Conservation (phyloP, 2,329 filamentous ascomycete species). For the Didymellaceae sp. region DNA sequence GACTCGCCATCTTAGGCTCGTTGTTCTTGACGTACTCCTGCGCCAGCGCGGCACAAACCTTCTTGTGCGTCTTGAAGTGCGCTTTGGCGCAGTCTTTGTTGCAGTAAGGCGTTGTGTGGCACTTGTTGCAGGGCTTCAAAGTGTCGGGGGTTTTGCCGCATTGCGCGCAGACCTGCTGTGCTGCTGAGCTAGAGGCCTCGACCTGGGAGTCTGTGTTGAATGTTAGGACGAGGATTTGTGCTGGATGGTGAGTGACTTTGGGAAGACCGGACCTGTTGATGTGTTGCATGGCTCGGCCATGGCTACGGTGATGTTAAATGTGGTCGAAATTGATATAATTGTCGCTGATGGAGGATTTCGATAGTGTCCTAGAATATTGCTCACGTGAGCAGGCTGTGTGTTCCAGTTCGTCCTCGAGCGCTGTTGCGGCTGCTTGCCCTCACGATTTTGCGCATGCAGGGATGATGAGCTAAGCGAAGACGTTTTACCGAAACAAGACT, state of each 20-base stretch:
- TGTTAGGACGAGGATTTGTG: background rate
- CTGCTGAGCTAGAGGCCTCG: conserved; percentile 7
- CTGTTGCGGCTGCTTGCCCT: conserved; percentile 1
- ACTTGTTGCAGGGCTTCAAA: conserved; percentile 49
- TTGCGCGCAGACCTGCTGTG: conserved; percentile 31
- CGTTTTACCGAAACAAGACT: background rate
- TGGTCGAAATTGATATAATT: background rate
- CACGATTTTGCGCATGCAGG: conserved; percentile 14
- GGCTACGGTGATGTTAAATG: background rate
- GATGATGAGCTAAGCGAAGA: conserved; percentile 1
- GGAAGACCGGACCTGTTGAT: background rate
- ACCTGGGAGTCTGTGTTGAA: background rate
- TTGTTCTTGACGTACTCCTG: conserved; percentile 49
- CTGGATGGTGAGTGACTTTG: background rate
- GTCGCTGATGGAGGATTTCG: background rate
- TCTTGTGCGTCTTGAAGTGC: conserved; percentile 50
- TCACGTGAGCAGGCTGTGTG: conserved; percentile 15
- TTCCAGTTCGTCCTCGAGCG: too few species aligned
- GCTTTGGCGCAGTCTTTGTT: conserved; percentile 51
- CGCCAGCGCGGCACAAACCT: conserved; percentile 47
- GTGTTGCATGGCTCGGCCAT: conserved; percentile 6
- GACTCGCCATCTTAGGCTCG: conserved; percentile 49
- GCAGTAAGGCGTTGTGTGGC: conserved; percentile 50
- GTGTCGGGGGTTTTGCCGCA: conserved; percentile 28
- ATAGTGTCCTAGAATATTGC: too few species aligned